A percentile compares a stretch with the other conserved stretches of the same genome.
These are phyloP conservation scores for Boletus hoseneyae DNA, from an alignment of 1,284 basidiomycete genomes.

Conservation along the genomic window DNA sequence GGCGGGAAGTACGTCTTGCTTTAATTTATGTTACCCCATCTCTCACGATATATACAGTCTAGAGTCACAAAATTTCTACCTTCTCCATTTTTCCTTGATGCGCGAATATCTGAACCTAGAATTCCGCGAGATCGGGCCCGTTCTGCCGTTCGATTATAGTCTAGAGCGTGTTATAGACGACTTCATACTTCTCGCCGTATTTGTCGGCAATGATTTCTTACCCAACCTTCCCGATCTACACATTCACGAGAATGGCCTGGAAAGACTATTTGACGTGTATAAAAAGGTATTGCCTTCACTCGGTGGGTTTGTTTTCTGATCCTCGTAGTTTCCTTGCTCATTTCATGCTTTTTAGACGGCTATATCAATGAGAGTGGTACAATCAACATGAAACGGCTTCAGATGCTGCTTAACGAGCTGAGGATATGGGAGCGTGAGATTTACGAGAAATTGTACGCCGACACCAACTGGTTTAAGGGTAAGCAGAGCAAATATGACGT, in stretches of 20 bases:
- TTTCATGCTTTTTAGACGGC: slow-evolving; percentile 54
- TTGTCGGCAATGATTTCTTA: slow-evolving; percentile 97
- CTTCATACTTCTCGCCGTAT: slow-evolving; percentile 94
- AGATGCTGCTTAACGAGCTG: slow-evolving; percentile 88
- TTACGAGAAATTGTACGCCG: slow-evolving; percentile 88
- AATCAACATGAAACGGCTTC: slow-evolving; percentile 80
- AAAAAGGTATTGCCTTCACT: slow-evolving; percentile 85
- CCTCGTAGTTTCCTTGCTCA: neutral
- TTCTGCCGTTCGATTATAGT: slow-evolving; percentile 69
- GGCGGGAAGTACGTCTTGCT: slow-evolving; percentile 54
- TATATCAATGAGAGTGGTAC: slow-evolving; percentile 91
- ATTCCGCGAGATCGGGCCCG: slow-evolving; percentile 67
- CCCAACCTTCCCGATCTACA: slow-evolving; percentile 96
- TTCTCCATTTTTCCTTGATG: slow-evolving; percentile 92
- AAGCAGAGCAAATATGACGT: slow-evolving; percentile 75
- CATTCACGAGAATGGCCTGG: slow-evolving; percentile 96
- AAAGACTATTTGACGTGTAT: slow-evolving; percentile 92
- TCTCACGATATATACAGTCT: slow-evolving; percentile 45
- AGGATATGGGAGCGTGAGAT: slow-evolving; percentile 83
- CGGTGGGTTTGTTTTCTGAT: slow-evolving; percentile 44
- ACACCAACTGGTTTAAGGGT: slow-evolving; percentile 87
- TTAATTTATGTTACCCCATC: neutral
- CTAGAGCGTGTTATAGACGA: slow-evolving; percentile 97
- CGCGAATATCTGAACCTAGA: slow-evolving; percentile 97
- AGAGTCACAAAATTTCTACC: slow-evolving; percentile 90